Evolutionary conservation across 2,329 filamentous ascomycete species (phyloP).

Genomic region (Pseudogymnoascus pannorum): DNA sequence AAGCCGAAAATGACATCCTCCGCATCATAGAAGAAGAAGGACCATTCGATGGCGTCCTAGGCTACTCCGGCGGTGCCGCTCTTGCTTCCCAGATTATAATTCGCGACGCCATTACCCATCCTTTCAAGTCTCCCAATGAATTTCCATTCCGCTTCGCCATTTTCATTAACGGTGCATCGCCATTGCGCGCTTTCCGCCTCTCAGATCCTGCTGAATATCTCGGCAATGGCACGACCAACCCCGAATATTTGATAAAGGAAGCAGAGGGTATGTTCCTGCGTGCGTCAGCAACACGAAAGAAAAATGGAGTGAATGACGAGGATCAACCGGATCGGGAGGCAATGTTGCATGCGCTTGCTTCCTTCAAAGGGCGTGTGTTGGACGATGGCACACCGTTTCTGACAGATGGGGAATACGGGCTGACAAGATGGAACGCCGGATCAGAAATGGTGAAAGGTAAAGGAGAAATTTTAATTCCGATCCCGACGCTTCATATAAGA

Average conservation of each 20-base stretch:
- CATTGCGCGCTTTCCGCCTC: not conserved
- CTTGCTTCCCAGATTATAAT: constrained; percentile 36
- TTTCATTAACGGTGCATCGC: constrained; percentile 12
- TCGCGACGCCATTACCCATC: constrained; percentile 8
- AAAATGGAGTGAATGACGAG: too few relatives aligned
- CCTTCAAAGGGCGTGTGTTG: too few relatives aligned
- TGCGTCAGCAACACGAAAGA: too few relatives aligned
- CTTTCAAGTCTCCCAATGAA: constrained; percentile 10
- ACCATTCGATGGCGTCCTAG: constrained; percentile 47
- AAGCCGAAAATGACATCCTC: constrained; percentile 10
- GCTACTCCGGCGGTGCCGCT: constrained; percentile 54
- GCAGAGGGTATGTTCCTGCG: too few relatives aligned
- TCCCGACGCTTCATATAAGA: constrained; percentile 16
- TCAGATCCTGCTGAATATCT: too few relatives aligned
- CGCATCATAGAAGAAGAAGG: constrained; percentile 19
- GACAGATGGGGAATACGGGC: constrained; percentile 12
- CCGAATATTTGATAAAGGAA: too few relatives aligned
- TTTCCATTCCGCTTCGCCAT: constrained; percentile 13
- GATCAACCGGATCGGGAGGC: too few relatives aligned
- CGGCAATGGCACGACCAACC: too few relatives aligned
- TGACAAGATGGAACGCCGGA: constrained; percentile 9
- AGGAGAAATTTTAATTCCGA: constrained; percentile 10
- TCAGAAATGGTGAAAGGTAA: not conserved
- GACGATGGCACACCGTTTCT: constrained; percentile 11
- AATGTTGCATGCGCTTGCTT: too few relatives aligned